Conservation (phyloP, 169 alveolate genomes). For the Eimeria brunetti region DNA sequence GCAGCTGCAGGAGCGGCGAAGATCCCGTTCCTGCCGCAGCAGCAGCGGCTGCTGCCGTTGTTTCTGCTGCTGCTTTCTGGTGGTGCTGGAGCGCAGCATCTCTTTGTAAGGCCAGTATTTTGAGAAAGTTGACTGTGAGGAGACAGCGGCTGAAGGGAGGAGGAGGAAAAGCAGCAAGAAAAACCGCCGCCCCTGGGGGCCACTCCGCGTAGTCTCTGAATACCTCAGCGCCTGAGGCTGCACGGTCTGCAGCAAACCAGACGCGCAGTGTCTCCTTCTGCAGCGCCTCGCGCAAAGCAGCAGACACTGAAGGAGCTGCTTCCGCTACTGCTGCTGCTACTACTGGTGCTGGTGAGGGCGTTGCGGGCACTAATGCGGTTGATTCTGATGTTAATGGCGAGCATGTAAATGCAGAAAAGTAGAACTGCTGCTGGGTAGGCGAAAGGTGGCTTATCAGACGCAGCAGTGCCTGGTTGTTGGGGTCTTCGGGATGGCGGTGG, state of each 20-base stretch:
- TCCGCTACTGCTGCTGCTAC: conserved; percentile 35
- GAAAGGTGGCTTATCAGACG: background rate
- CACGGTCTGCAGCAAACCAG: conserved; percentile 53
- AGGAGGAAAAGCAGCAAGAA: conserved; percentile 64
- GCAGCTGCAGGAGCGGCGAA: background rate
- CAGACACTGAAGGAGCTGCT: conserved; percentile 16
- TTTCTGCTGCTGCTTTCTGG: background rate
- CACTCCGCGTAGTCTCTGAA: conserved; percentile 46
- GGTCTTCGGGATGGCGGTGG: background rate
- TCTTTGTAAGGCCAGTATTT: conserved; percentile 16
- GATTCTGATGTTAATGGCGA: too few species aligned
- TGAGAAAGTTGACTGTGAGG: conserved; percentile 6
- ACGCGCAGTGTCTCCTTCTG: conserved; percentile 58
- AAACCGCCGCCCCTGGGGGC: conserved; percentile 49
- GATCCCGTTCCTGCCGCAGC: background rate
- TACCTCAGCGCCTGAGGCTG: conserved; percentile 35
- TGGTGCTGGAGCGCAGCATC: conserved; percentile 34
- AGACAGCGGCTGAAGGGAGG: conserved; percentile 41
- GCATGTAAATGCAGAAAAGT: background rate
- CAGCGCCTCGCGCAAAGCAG: conserved; percentile 11
- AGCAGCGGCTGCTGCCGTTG: background rate
- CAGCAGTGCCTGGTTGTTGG: background rate
- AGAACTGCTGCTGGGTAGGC: background rate
- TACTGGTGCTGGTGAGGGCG: background rate
- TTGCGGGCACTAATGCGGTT: too few species aligned